Evolutionary conservation across 352 stramenopile genomes (phyloP), one percentile per base, ranked within the genome.

Genomic region (Blastocystis hominis): DNA sequence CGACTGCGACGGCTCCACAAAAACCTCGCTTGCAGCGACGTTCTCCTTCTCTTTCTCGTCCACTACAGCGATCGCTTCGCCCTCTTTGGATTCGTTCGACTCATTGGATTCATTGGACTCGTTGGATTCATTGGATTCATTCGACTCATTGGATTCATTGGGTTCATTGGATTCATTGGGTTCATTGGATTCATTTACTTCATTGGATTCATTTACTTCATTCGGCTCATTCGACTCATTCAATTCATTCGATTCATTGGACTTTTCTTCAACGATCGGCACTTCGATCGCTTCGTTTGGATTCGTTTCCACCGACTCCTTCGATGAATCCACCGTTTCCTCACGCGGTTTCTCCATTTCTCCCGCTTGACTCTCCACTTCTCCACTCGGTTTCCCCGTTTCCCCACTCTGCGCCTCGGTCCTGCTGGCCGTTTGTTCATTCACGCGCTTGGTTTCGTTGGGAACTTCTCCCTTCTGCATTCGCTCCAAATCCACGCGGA

Each of bases 401-500:
- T 30, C 24, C 24, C 24, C 24, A 30, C 24, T 30, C n/a, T 62
- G 20, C 20, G 54, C 20, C 20, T n/a, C n/a, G n/a, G 20, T 62
- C 20, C n/a, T 62, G n/a, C n/a, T 62, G n/a, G 54, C 20, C 20
- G 20, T n/a, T 62, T n/a, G 20, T 62, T 62, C 50, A 1, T 13
- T 59, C 2, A n/a, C 50, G n/a, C n/a, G 13, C 50, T 59, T 13
- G 13, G 10, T 13, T 59, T 59, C 50, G 10, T 59, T 59, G 13
- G 50, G 50, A 13, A 59, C 50, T n/a, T 42, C 36, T 72, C 42
- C 62, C n/a, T n/a, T 72, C 42, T n/a, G 75, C 5, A 50, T 86
- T 70, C 38, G 7, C 10, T 84, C 72, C 50, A 84, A 53, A 66
- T 84, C 72, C 10, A 20, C 38, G 3, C 72, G 72, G 17, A 84